phyloP scores from a whole-genome alignment of 768 basidiomycete genomes.

The Hemileccinum rubropunctum region DNA sequence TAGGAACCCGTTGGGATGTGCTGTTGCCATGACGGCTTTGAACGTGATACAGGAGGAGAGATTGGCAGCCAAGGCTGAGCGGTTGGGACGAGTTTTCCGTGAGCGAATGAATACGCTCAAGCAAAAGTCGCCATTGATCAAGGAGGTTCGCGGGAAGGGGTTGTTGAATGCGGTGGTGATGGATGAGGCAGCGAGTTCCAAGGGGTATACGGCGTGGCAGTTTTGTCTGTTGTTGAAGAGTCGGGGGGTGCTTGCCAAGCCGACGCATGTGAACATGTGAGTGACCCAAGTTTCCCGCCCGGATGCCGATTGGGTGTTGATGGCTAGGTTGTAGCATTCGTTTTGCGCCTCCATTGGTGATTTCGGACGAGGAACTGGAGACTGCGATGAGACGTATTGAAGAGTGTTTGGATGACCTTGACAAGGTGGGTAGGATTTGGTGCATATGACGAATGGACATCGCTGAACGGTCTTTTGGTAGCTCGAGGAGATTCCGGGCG shows the following conservation, averaged over 20 bases:
- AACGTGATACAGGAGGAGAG: constrained; percentile 88
- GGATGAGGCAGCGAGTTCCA: constrained; percentile 73
- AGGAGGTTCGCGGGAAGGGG: constrained; percentile 80
- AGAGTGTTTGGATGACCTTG: constrained; percentile 76
- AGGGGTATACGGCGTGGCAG: constrained; percentile 91
- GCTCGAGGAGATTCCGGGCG: constrained; percentile 63
- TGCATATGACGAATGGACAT: no score
- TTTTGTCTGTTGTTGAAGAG: constrained; percentile 90
- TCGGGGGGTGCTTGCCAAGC: constrained; percentile 90
- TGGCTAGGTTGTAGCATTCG: constrained; percentile 61
- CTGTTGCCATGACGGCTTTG: constrained; percentile 92
- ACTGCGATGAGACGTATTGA: constrained; percentile 75
- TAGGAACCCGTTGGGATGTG: constrained; percentile 93
- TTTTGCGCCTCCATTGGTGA: constrained; percentile 94
- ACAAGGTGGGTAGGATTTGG: constrained; percentile 49
- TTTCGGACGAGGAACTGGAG: constrained; percentile 80
- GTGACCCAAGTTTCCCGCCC: constrained; percentile 28
- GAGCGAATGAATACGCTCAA: constrained; percentile 49
- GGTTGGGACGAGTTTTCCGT: constrained; percentile 82
- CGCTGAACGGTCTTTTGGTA: constrained; percentile 14
- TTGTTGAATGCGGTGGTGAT: constrained; percentile 93
- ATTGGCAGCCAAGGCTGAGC: constrained; percentile 75
- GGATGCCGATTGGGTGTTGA: no score
- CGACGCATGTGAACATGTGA: constrained; percentile 92
- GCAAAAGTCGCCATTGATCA: constrained; percentile 62